Conservation (phyloP, 1,284 basidiomycete genomes). For the Cryptococcus sp. region DNA sequence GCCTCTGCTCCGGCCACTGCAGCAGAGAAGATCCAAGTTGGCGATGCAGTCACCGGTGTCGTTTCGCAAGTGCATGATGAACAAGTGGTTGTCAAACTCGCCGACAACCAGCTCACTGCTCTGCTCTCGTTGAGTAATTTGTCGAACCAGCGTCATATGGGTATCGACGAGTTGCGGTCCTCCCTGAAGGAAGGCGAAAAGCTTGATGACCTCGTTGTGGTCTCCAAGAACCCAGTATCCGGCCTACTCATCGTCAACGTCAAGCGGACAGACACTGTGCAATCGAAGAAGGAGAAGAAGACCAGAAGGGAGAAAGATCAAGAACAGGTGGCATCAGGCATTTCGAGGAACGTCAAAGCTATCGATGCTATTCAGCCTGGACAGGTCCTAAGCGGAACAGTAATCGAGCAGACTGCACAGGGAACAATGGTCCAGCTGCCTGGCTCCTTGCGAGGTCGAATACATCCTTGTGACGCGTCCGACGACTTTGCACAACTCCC, state of each 20-base stretch:
- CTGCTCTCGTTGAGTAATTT: constrained; percentile 83
- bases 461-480: constrained; percentile 76
- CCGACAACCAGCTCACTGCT: constrained; percentile 71
- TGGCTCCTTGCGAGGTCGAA: constrained; percentile 66
- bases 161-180: constrained; percentile 69
- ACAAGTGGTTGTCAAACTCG: constrained; percentile 72
- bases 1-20: constrained; percentile 57
- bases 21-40: constrained; percentile 72
- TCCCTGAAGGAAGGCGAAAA: constrained; percentile 70
- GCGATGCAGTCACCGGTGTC: constrained; percentile 68
- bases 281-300: constrained; percentile 12
- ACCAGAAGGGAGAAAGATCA: constrained; percentile 23
- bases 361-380: constrained; percentile 69
- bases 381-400: constrained; percentile 73
- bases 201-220: constrained; percentile 77
- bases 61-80: constrained; percentile 80
- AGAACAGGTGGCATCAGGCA: constrained; percentile 58
- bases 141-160: constrained; percentile 72
- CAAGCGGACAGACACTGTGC: constrained; percentile 48
- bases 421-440: constrained; percentile 76
- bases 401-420: constrained; percentile 64
- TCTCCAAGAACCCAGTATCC: constrained; percentile 85
- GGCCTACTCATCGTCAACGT: constrained; percentile 80
- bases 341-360: constrained; percentile 59
- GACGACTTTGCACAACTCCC: constrained; percentile 69